Percentiles rank a stretch among this genome's conserved stretches.
Evolutionary conservation across 2,329 filamentous ascomycete species (phyloP).

Genomic region (Apiospora sp.): DNA sequence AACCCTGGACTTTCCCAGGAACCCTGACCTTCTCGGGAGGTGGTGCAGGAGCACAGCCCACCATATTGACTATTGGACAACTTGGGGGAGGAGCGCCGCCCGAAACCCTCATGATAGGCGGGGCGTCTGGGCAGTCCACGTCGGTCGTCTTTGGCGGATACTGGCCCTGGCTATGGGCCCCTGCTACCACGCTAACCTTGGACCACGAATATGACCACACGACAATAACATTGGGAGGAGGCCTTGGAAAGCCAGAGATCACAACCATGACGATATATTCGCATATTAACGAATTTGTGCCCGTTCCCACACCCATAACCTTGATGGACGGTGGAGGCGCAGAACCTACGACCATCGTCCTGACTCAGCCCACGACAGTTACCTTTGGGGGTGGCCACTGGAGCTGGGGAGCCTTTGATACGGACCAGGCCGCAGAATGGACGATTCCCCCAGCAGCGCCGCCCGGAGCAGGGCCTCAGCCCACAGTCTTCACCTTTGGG

Average conservation of each 20-base stretch:
- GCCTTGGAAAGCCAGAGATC: not conserved
- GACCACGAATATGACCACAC: not conserved
- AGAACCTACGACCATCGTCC: not conserved
- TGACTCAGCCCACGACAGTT: not conserved
- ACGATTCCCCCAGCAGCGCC: not conserved
- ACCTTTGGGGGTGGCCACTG: not conserved
- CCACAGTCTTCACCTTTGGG: too few species aligned
- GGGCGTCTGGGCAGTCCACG: not conserved
- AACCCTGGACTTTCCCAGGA: too few species aligned
- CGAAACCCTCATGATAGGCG: not conserved
- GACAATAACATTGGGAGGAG: not conserved
- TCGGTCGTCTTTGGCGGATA: not conserved
- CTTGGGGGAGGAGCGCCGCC: not conserved
- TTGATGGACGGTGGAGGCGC: too few species aligned
- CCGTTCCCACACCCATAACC: too few species aligned
- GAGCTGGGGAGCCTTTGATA: not conserved
- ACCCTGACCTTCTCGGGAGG: not conserved
- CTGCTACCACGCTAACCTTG: not conserved
- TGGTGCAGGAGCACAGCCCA: not conserved
- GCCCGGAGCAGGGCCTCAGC: too few species aligned
- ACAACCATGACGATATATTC: too few species aligned
- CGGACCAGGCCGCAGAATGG: not conserved
- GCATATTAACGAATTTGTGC: too few species aligned
- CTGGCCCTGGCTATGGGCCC: not conserved
- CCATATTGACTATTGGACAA: not conserved